Evolutionary conservation across 495 filamentous ascomycete genomes (phyloP).

Genomic region (Neurospora sp.): DNA sequence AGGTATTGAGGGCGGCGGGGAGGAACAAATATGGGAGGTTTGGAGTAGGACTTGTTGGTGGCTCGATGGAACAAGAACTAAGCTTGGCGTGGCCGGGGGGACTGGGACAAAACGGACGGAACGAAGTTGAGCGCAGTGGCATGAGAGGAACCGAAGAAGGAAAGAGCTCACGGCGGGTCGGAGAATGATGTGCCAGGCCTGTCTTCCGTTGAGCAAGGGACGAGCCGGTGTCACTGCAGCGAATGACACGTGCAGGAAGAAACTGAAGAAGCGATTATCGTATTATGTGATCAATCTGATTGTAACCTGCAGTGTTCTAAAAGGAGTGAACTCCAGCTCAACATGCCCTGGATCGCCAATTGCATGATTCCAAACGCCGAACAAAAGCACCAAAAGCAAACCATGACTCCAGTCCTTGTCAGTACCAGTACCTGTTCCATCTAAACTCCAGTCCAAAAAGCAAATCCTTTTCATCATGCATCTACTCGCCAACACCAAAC

Average conservation of each 20-base stretch:
- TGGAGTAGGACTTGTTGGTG: not conserved
- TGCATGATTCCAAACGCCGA: not conserved
- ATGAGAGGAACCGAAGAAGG: not conserved
- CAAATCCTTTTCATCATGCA: not conserved
- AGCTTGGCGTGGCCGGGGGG: no score
- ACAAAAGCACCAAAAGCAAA: not conserved
- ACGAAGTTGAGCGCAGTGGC: not conserved
- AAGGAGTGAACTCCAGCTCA: not conserved
- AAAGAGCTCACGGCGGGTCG: not conserved
- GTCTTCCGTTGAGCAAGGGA: not conserved
- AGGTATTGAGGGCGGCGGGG: not conserved
- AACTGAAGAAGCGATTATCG: not conserved
- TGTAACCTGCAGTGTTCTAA: not conserved
- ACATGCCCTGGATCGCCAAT: not conserved
- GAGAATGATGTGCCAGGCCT: not conserved
- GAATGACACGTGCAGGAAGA: no score
- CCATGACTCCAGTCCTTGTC: not conserved
- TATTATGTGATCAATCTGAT: not conserved
- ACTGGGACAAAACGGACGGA: not conserved
- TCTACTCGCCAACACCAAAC: conserved; percentile 17
- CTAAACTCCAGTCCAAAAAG: not conserved
- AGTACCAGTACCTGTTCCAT: not conserved
- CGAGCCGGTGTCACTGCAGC: not conserved
- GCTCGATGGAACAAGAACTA: no score
- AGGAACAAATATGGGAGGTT: not conserved